Base-by-base conservation (phyloP, 208 protist species). In the Acanthamoeba sp. region DNA sequence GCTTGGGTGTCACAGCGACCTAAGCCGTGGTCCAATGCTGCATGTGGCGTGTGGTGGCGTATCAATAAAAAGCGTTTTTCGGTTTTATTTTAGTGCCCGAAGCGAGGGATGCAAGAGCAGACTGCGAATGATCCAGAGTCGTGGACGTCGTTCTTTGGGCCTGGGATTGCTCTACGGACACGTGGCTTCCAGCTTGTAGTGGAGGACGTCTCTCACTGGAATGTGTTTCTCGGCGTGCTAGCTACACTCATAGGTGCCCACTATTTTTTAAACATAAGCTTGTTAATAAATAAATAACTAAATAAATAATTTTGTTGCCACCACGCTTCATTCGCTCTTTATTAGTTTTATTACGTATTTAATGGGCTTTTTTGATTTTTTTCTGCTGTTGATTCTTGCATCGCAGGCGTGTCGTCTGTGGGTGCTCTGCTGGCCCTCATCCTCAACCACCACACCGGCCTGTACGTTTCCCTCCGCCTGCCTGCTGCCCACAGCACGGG, bases 131-230 rank as follows among this genome's bases (percentile, higher is more conserved):
- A 82, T 50, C 73, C 73, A 9, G 73, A 82, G 38, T 82, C 73
- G 40, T 82, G 73, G 73, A 40, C 20, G 73, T 82, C 73, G 24
- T 82, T 82, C 73, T 82, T 82, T 38, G 73, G 73, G 5, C 73
- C 73, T 9, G 73, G 73, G 7, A 82, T 82, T 27, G 73, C 73
- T 12, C 40, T 82, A 0, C 73, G 76, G 42, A 85, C 76, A 20
- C 76, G 76, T 0, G 76, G 76, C 9, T 85, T 85, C 45, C 76
- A 85, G 42, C 42, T 85, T 5, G 76, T 85, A 4, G 76, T 85
- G 6, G 76, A 85, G 48, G 76, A 85, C 42, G 76, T 85, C 27
- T 50, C 76, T 12, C 76, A 85, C 76, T 85, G 76, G 76, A 85
- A 85, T 29, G 76, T 85, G n/a, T 85, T 85, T 20, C 38, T 85